A percentile compares a stretch with the other conserved stretches of the same genome.
Evolutionary conservation across 148 eudicot genomes (phyloP).

Genomic region (Rhododendron simsii): DNA sequence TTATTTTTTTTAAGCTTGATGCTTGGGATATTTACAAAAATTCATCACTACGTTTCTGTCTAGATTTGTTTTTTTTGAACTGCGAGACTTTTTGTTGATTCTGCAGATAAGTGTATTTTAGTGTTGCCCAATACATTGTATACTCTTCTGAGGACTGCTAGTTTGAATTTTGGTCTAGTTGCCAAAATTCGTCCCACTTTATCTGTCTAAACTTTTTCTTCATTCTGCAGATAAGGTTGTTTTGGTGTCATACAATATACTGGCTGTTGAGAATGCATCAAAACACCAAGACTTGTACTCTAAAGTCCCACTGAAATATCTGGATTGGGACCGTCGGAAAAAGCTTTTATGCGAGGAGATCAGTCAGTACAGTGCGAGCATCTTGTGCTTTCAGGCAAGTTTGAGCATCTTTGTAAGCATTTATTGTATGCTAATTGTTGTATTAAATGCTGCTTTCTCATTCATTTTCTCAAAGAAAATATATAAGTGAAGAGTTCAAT

Average conservation of each 20-base stretch:
- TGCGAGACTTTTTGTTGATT: slow-evolving; percentile 12
- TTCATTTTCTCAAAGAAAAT: background rate
- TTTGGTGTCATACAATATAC: slow-evolving; percentile 73
- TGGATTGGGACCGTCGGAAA: slow-evolving; percentile 70
- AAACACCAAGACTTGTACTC: slow-evolving; percentile 64
- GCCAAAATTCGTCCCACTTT: background rate
- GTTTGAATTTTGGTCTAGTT: background rate
- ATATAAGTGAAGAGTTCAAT: background rate
- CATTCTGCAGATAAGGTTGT: slow-evolving; percentile 60
- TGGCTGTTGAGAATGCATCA: slow-evolving; percentile 82
- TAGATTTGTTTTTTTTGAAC: background rate
- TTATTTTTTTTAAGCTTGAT: background rate
- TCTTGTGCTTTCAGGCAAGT: slow-evolving; percentile 88
- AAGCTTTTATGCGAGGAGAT: slow-evolving; percentile 56
- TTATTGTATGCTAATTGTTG: background rate
- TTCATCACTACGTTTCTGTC: background rate
- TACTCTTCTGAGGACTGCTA: background rate
- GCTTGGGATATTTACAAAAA: background rate
- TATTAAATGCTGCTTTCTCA: background rate
- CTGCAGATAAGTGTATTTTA: slow-evolving; percentile 63
- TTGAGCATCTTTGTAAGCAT: background rate
- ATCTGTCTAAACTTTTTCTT: slow-evolving; percentile 8
- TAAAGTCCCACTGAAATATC: slow-evolving; percentile 31
- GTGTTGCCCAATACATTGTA: slow-evolving; percentile 63
- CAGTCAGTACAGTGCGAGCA: slow-evolving; percentile 47